These are phyloP conservation scores for Cladosporium sp. DNA, from an alignment of 2,329 filamentous ascomycete genomes.

Conservation along the genomic window DNA sequence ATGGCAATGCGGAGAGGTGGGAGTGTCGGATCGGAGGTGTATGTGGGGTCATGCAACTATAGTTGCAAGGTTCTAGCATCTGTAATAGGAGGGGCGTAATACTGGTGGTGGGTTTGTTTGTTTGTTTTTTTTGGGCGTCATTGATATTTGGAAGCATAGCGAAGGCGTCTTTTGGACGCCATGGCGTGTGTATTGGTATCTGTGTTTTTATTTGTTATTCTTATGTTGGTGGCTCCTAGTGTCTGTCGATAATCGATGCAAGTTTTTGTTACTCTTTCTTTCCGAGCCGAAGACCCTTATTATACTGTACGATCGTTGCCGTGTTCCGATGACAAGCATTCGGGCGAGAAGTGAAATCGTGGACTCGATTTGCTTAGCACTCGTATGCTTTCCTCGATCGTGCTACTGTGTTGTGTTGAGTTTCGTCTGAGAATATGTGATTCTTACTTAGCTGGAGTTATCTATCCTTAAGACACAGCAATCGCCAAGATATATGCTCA, in stretches of 20 bases:
- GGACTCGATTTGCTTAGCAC: neutral
- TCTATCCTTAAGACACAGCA: neutral
- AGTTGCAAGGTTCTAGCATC: neutral
- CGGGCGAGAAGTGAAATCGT: neutral
- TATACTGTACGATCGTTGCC: neutral
- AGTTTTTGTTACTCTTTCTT: neutral
- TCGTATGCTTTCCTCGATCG: neutral
- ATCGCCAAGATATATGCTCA: neutral
- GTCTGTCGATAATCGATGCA: neutral
- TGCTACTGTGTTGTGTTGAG: neutral
- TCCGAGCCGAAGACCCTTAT: neutral
- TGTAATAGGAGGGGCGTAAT: neutral
- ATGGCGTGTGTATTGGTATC: slow-evolving; percentile 8
- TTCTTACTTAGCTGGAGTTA: neutral
- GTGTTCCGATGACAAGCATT: neutral
- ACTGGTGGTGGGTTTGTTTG: neutral
- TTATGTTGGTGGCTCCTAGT: neutral
- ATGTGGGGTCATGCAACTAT: neutral
- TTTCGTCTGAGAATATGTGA: neutral
- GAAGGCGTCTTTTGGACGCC: slow-evolving; percentile 16
- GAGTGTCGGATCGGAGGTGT: neutral
- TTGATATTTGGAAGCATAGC: slow-evolving; percentile 12
- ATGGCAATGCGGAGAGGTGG: neutral
- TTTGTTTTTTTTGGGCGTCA: neutral
- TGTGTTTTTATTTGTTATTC: neutral